Percentiles rank a stretch among this genome's conserved stretches.
Conservation (phyloP, 441 rosid species). For the Corymbia calophylla region DNA sequence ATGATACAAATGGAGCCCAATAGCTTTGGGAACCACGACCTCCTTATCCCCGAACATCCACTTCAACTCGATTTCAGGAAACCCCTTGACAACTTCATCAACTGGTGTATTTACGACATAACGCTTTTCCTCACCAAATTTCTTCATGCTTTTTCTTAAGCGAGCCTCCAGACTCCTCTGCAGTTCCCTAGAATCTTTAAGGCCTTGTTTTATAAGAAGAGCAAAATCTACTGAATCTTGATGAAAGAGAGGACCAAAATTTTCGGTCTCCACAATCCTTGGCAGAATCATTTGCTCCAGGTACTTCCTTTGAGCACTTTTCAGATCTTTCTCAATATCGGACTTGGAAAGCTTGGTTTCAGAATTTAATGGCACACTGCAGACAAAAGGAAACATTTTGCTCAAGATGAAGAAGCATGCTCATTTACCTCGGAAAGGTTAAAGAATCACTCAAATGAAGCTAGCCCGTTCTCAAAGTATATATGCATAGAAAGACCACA, state of each 20-base stretch:
- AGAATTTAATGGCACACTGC: slow-evolving; percentile 37
- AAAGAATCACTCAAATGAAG: background rate
- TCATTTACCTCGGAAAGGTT: background rate
- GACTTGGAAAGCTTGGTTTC: slow-evolving; percentile 53
- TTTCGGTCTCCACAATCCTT: slow-evolving; percentile 62
- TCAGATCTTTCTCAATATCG: slow-evolving; percentile 64
- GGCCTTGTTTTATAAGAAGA: slow-evolving; percentile 49
- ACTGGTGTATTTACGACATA: slow-evolving; percentile 56
- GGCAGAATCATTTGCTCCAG: slow-evolving; percentile 78
- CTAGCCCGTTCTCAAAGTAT: background rate
- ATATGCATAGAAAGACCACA: background rate
- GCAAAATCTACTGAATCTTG: slow-evolving; percentile 66
- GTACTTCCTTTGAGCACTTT: slow-evolving; percentile 65
- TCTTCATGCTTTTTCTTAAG: slow-evolving; percentile 64
- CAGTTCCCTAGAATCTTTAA: slow-evolving; percentile 66
- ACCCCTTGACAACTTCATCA: slow-evolving; percentile 79
- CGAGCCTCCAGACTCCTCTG: slow-evolving; percentile 61
- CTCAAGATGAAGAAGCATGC: background rate
- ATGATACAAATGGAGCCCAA: slow-evolving; percentile 63
- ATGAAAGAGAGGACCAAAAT: slow-evolving; percentile 49
- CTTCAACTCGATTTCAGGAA: slow-evolving; percentile 81
- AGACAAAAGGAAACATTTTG: slow-evolving; percentile 12
- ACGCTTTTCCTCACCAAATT: slow-evolving; percentile 66
- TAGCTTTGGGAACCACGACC: slow-evolving; percentile 83
- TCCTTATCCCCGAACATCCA: slow-evolving; percentile 95